Evolutionary conservation across 805 yeast species (phyloP).

Genomic region (Pichia californica): DNA sequence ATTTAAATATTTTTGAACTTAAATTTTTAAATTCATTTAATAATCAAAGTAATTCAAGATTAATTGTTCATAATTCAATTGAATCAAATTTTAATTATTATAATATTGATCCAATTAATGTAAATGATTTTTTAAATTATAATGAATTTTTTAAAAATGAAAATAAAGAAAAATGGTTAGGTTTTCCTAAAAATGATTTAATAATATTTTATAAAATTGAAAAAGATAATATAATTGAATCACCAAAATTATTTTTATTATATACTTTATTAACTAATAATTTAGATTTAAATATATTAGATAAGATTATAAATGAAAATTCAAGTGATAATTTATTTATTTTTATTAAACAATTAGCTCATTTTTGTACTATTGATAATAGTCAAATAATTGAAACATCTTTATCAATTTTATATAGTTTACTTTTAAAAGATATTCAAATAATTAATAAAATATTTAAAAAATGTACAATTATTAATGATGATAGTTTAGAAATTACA

Average conservation of each 20-base stretch:
- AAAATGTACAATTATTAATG: background rate
- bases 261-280: background rate
- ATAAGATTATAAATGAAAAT: background rate
- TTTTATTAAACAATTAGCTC: background rate
- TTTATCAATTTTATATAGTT: background rate
- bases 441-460: background rate
- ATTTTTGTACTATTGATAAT: background rate
- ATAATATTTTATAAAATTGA: background rate
- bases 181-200: background rate
- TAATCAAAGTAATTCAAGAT: background rate
- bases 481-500: slow-evolving; percentile 2
- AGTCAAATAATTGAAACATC: background rate
- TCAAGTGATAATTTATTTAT: background rate
- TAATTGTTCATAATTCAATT: background rate
- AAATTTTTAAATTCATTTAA: background rate
- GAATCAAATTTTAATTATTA: too few species aligned
- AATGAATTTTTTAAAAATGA: background rate
- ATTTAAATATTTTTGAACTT: slow-evolving; percentile 5
- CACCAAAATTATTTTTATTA: slow-evolving; percentile 3
- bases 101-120: too few species aligned
- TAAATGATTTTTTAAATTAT: background rate
- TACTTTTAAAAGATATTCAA: background rate
- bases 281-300: background rate
- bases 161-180: slow-evolving; percentile 1
- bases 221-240: background rate